Evolutionary conservation across 1,284 basidiomycete genomes (phyloP).

Genomic region (Amylostereum areolatum): DNA sequence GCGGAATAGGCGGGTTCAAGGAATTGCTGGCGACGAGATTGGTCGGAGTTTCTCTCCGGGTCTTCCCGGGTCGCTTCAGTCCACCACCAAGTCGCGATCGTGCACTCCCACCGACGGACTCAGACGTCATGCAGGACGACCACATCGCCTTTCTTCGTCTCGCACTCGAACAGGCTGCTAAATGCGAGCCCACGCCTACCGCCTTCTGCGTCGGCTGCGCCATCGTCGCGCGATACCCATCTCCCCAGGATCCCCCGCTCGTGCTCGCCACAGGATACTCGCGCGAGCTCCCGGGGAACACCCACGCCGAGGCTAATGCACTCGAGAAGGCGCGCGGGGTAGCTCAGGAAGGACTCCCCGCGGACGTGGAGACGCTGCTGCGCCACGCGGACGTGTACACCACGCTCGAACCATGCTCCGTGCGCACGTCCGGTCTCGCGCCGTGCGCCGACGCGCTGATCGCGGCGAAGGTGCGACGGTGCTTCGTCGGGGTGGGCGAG

Average conservation of each 20-base stretch:
- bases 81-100: too few species aligned
- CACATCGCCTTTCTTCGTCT: constrained; percentile 51
- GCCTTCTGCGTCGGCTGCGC: constrained; percentile 97
- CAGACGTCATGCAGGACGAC: constrained; percentile 14
- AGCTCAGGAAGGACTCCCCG: constrained; percentile 34
- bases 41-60: constrained; percentile 3
- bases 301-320: constrained; percentile 97
- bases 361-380: constrained; percentile 43
- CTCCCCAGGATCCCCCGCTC: constrained; percentile 32
- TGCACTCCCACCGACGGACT: too few species aligned
- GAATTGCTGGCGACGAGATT: constrained; percentile 3
- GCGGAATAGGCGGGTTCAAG: not conserved
- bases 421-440: constrained; percentile 81
- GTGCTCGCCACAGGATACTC: constrained; percentile 84
- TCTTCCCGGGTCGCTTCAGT: not conserved
- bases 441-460: constrained; percentile 89
- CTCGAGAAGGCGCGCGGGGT: constrained; percentile 64
- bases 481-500: constrained; percentile 89
- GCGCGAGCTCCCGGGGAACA: constrained; percentile 90
- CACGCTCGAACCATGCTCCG: constrained; percentile 95
- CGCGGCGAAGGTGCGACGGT: constrained; percentile 61
- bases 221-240: constrained; percentile 48
- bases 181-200: constrained; percentile 66
- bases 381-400: constrained; percentile 76
- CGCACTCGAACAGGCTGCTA: constrained; percentile 70